Evolutionary conservation across 2,329 filamentous ascomycete species (phyloP).

Genomic region (Verticillium zaregamsianum): DNA sequence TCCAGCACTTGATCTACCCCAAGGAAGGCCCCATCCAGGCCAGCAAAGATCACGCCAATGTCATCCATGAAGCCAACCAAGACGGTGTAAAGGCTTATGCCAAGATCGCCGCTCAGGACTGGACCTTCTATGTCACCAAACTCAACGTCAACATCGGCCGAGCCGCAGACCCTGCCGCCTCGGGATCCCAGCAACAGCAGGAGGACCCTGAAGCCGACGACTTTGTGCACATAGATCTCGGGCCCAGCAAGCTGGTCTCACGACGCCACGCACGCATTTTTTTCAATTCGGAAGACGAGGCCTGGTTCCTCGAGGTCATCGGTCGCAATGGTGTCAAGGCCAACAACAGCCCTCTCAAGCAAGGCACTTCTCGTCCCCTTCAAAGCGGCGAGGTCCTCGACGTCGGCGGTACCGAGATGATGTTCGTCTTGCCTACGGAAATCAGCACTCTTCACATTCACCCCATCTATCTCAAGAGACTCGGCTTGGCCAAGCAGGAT

Average conservation of each 20-base stretch:
- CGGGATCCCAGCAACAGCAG: conserved; percentile 32
- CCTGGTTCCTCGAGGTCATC: conserved; percentile 83
- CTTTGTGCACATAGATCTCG: conserved; percentile 80
- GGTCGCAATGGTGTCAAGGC: conserved; percentile 89
- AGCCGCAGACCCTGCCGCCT: conserved; percentile 45
- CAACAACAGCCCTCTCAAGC: conserved; percentile 68
- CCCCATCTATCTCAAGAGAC: conserved; percentile 64
- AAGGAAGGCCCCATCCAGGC: conserved; percentile 50
- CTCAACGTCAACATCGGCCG: conserved; percentile 74
- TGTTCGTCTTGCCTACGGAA: conserved; percentile 88
- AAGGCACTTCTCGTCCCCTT: conserved; percentile 61
- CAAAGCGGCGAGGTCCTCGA: conserved; percentile 88
- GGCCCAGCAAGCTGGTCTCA: conserved; percentile 77
- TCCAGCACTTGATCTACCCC: conserved; percentile 42
- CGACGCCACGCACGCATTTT: conserved; percentile 71
- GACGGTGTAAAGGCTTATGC: conserved; percentile 71
- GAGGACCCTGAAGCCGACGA: conserved; percentile 42
- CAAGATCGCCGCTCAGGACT: conserved; percentile 76
- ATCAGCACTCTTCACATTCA: conserved; percentile 63
- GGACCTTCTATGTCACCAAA: conserved; percentile 79
- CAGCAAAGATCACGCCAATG: conserved; percentile 58
- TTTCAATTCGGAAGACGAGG: conserved; percentile 63
- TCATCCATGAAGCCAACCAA: conserved; percentile 56
- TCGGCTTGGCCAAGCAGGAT: conserved; percentile 40
- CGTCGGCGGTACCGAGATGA: conserved; percentile 93